Evolutionary conservation across 2,329 filamentous ascomycete species (phyloP).

Genomic region (Aspergillus clavatus): DNA sequence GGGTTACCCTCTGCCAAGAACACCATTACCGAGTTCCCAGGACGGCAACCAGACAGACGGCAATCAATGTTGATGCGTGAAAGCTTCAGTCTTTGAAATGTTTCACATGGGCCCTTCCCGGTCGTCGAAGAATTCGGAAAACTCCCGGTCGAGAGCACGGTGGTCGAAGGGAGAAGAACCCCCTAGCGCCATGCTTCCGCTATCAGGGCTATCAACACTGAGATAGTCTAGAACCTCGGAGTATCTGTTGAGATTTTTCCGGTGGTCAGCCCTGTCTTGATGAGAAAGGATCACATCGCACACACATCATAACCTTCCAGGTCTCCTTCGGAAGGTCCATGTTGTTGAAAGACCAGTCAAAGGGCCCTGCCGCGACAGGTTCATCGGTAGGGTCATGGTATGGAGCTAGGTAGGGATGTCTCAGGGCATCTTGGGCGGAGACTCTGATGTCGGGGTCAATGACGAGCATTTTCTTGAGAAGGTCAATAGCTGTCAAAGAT

Average conservation of each 20-base stretch:
- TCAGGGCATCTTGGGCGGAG: conserved; percentile 76
- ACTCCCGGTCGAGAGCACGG: not conserved
- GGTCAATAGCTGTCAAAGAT: conserved; percentile 70
- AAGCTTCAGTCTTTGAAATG: too few relatives aligned
- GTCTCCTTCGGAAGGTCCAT: conserved; percentile 93
- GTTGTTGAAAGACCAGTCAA: conserved; percentile 99
- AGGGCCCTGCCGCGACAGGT: conserved; percentile 90
- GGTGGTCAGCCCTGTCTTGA: not conserved
- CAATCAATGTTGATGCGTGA: too few relatives aligned
- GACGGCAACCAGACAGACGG: too few relatives aligned
- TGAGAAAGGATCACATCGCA: conserved; percentile 3
- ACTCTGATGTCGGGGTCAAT: conserved; percentile 97
- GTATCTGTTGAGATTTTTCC: conserved; percentile 61
- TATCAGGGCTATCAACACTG: conserved; percentile 65
- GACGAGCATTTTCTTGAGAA: conserved; percentile 93
- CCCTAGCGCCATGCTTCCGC: not conserved
- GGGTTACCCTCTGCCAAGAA: not conserved
- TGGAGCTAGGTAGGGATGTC: conserved; percentile 86
- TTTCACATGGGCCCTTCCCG: too few relatives aligned
- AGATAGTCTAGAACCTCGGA: conserved; percentile 98
- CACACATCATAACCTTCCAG: conserved; percentile 99
- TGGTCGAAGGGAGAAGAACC: not conserved
- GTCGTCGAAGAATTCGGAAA: not conserved
- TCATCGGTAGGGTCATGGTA: conserved; percentile 98
- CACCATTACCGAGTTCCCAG: too few relatives aligned